Evolutionary conservation across 2,329 filamentous ascomycete genomes (phyloP), one percentile per base, ranked within the genome.

Genomic region (Lecanicillium sp.): DNA sequence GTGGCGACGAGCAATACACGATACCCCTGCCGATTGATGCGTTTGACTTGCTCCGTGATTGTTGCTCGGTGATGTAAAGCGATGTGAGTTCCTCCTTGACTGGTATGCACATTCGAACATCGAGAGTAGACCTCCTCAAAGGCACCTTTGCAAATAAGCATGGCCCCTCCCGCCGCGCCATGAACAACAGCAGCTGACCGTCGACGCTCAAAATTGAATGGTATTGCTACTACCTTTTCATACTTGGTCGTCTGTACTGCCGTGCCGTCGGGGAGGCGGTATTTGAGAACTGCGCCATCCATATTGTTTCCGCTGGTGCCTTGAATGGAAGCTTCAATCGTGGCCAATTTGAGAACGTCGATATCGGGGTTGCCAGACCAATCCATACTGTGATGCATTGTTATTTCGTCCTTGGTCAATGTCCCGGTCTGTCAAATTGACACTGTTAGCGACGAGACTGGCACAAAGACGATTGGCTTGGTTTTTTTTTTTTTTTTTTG

Each of bases 91-190:
- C 44, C 42, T 9, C 45, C 34, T 11, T 41, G 42, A 7, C 37
- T 42, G 9, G 45, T 42, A 5, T 48, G 46, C 3, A 53, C 43
- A 3, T 35, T 32, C 8, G 39, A 39, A 44, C 51, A 54, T 6
- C 51, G 41, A 9, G 40, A 33, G 4, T 52, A 43, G 2, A 57
- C 47, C 19, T 57, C 54, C 22, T 55, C 52, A 8, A 55, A 54
- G 3, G 49, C 52, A 19, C 53, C 53, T 29, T 54, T 55, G 42
- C 50, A 52, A 11, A 55, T 51, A 16, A 56, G 45, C 39, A 57
- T 47, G 17, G 52, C 46, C 8, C 45, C 40, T 13, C 48, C 42
- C 1, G 48, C 51, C 5, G 39, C 35, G 3, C 49, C 51, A 13
- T 44, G 43, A 30, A 54, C 45, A 12, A 53, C 37, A 34, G 47